Conservation (phyloP, 208 protist genomes). For the Acanthamoeba culbertsoni region DNA sequence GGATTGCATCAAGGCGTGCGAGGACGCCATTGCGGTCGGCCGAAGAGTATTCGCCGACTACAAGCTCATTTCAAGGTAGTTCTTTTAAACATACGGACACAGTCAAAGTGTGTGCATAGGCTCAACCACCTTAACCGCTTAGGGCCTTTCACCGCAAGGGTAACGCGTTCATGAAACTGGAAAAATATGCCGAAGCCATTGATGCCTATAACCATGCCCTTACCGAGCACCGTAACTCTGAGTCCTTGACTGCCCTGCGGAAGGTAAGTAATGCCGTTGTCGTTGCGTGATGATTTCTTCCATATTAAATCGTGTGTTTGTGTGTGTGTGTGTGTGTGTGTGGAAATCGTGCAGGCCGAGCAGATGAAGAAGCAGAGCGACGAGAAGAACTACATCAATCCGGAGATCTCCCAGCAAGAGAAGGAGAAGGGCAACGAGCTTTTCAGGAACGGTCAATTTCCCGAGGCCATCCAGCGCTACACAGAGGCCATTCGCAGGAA, state of each 20-base stretch:
- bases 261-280: background rate
- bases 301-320: too few relatives aligned
- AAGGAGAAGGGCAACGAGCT: constrained; percentile 94
- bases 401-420: constrained; percentile 88
- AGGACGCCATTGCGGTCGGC: constrained; percentile 87
- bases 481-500: constrained; percentile 88
- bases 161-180: constrained; percentile 91
- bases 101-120: background rate
- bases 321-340: background rate
- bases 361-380: constrained; percentile 69
- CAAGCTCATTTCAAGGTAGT: constrained; percentile 88
- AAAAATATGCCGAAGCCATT: constrained; percentile 94
- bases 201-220: constrained; percentile 88
- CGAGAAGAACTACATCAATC: constrained; percentile 91
- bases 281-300: background rate
- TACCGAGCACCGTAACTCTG: constrained; percentile 92
- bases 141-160: constrained; percentile 91
- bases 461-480: constrained; percentile 86
- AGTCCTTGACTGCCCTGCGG: constrained; percentile 77
- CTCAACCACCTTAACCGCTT: background rate
- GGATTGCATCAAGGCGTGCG: constrained; percentile 89
- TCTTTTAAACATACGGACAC: background rate
- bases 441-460: constrained; percentile 95
- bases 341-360: constrained; percentile 58
- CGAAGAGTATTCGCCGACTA: constrained; percentile 87